A percentile compares a stretch with the other conserved stretches of the same genome.
These are phyloP conservation scores for Aspergillus leporis DNA, from an alignment of 495 filamentous ascomycete species.

Conservation along the genomic window DNA sequence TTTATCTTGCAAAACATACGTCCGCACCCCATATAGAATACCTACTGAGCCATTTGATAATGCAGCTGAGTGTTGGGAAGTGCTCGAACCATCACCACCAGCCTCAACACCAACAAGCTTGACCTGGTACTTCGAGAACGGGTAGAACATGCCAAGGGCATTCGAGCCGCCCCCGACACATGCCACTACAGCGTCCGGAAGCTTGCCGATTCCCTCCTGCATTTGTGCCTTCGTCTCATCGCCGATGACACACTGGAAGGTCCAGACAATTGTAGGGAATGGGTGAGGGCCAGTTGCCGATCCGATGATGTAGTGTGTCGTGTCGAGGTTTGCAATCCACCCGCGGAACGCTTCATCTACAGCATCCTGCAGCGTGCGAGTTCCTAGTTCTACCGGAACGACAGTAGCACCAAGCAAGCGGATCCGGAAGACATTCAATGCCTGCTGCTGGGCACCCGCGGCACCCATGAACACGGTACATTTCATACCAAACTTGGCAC, in stretches of 20 bases:
- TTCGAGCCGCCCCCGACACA: constrained; percentile 95
- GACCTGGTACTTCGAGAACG: constrained; percentile 88
- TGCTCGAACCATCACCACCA: constrained; percentile 90
- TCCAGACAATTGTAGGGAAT: constrained; percentile 93
- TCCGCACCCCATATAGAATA: constrained; percentile 92
- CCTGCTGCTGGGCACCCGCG: constrained; percentile 91
- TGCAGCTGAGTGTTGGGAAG: constrained; percentile 82
- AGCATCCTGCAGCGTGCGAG: constrained; percentile 81
- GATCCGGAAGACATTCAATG: constrained; percentile 95
- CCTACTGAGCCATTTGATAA: constrained; percentile 85
- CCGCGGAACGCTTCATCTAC: constrained; percentile 91
- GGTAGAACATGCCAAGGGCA: constrained; percentile 94
- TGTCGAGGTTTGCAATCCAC: constrained; percentile 82
- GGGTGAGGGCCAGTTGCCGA: constrained; percentile 94
- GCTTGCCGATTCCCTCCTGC: constrained; percentile 72
- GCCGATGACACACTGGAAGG: constrained; percentile 92
- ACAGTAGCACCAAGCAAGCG: constrained; percentile 88
- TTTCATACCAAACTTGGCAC: constrained; percentile 93
- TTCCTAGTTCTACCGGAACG: constrained; percentile 82
- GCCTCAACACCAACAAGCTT: constrained; percentile 93
- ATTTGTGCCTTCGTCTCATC: constrained; percentile 91
- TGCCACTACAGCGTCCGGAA: constrained; percentile 93
- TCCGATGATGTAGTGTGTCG: constrained; percentile 94
- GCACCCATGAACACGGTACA: constrained; percentile 97
- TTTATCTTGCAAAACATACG: constrained; percentile 88